phyloP scores from a whole-genome alignment of 2,329 filamentous ascomycete species.

The Colletotrichum destructivum region DNA sequence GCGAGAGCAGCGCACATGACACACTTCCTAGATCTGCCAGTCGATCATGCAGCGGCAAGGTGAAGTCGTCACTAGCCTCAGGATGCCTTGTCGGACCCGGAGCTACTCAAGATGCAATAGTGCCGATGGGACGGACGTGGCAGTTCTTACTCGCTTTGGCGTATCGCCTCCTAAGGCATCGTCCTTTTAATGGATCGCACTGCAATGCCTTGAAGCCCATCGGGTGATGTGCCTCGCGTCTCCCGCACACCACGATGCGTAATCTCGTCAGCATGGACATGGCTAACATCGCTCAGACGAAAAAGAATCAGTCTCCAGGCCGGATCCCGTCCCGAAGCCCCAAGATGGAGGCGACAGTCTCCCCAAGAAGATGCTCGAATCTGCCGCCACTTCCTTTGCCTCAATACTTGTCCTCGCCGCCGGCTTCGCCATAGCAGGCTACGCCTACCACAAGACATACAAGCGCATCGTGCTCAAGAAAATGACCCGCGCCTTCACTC shows the following conservation, averaged over 20 bases:
- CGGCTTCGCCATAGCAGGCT: constrained; percentile 77
- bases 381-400: constrained; percentile 82
- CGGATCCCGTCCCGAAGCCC: constrained; percentile 1
- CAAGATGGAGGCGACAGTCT: constrained; percentile 55
- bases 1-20: neutral
- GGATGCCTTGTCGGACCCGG: neutral
- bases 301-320: constrained; percentile 6
- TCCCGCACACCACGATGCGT: neutral
- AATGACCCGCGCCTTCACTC: constrained; percentile 92
- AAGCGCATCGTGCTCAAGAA: constrained; percentile 93
- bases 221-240: neutral
- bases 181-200: neutral
- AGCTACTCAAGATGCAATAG: neutral
- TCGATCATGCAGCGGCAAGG: neutral
- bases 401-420: constrained; percentile 80
- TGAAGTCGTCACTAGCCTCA: neutral
- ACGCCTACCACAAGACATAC: constrained; percentile 86
- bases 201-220: neutral
- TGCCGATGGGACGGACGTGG: neutral
- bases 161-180: neutral
- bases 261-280: neutral
- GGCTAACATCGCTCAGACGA: constrained; percentile 31
- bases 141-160: neutral
- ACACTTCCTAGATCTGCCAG: neutral
- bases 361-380: constrained; percentile 77